Evolutionary conservation across 495 filamentous ascomycete genomes (phyloP).

Genomic region (Hypoxylon subgilvum): DNA sequence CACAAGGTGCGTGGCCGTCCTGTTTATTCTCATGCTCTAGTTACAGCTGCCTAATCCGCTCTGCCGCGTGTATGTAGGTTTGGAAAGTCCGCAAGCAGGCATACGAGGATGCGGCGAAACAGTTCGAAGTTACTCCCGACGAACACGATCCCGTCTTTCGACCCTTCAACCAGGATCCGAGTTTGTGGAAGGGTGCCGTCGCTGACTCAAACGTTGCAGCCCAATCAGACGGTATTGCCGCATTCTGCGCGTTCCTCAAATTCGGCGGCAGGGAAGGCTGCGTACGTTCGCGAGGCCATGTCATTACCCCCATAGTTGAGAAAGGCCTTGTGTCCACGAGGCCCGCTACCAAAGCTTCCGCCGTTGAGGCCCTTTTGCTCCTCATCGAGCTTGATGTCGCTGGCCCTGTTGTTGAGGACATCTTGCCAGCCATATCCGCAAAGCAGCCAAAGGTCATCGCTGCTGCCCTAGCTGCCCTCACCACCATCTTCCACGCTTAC

Average conservation of each 20-base stretch:
- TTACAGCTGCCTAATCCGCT: too few species aligned
- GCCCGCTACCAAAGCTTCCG: slow-evolving; percentile 83
- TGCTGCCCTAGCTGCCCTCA: slow-evolving; percentile 78
- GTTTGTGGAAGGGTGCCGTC: slow-evolving; percentile 89
- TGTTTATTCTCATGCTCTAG: background rate
- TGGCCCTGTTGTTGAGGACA: slow-evolving; percentile 85
- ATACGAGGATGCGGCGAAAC: slow-evolving; percentile 89
- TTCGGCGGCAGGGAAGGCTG: slow-evolving; percentile 81
- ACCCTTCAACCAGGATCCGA: slow-evolving; percentile 83
- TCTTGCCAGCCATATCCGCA: slow-evolving; percentile 82
- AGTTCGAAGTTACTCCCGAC: slow-evolving; percentile 84
- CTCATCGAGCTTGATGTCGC: slow-evolving; percentile 90
- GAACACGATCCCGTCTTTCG: slow-evolving; percentile 85
- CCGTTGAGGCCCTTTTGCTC: slow-evolving; percentile 84
- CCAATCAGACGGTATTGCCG: slow-evolving; percentile 87
- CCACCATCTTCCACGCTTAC: slow-evolving; percentile 85
- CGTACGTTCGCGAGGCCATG: slow-evolving; percentile 76
- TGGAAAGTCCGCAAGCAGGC: slow-evolving; percentile 98
- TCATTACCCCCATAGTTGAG: slow-evolving; percentile 80
- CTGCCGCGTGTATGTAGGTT: slow-evolving; percentile 54
- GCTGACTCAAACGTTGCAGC: slow-evolving; percentile 97
- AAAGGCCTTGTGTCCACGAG: slow-evolving; percentile 88
- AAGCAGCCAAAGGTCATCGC: slow-evolving; percentile 96
- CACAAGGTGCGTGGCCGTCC: slow-evolving; percentile 73
- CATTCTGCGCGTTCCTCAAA: slow-evolving; percentile 88